A percentile compares a stretch with the other conserved stretches of the same genome.
These are phyloP conservation scores for Apiotrichum porosum DNA, from an alignment of 1,284 basidiomycete genomes.

Conservation along the genomic window DNA sequence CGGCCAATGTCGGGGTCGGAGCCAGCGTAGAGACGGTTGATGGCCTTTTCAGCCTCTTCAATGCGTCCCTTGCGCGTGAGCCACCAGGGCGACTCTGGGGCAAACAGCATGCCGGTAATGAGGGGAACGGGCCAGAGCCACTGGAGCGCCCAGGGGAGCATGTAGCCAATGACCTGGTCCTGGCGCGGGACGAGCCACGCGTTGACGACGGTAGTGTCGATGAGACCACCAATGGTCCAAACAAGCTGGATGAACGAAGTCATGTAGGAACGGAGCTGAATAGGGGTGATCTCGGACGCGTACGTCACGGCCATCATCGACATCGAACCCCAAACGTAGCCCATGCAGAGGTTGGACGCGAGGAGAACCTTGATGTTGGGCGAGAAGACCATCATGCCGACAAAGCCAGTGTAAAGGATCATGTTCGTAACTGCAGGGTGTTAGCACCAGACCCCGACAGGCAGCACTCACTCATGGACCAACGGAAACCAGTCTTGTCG, in stretches of 20 bases:
- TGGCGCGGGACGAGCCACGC: conserved; percentile 1
- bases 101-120: conserved; percentile 22
- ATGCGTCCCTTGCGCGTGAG: conserved; percentile 9
- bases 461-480: no score
- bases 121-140: conserved; percentile 44
- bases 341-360: conserved; percentile 38
- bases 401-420: conserved; percentile 3
- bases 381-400: conserved; percentile 44
- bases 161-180: conserved; percentile 1
- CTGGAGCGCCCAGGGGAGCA: conserved; percentile 18
- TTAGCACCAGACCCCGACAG: no score
- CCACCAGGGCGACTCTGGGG: conserved; percentile 29
- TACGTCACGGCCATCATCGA: conserved; percentile 19
- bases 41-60: background rate
- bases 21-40: background rate
- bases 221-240: background rate
- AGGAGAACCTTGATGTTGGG: conserved; percentile 26
- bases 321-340: conserved; percentile 29
- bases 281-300: conserved; percentile 38
- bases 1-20: conserved; percentile 28
- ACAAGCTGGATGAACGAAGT: conserved; percentile 18
- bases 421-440: background rate
- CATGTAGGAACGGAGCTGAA: conserved; percentile 18
- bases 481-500: background rate
- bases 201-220: conserved; percentile 1